A percentile compares a stretch with the other conserved stretches of the same genome.
Evolutionary conservation across 2,329 filamentous ascomycete genomes (phyloP).

Genomic region (Aureobasidium sp.): DNA sequence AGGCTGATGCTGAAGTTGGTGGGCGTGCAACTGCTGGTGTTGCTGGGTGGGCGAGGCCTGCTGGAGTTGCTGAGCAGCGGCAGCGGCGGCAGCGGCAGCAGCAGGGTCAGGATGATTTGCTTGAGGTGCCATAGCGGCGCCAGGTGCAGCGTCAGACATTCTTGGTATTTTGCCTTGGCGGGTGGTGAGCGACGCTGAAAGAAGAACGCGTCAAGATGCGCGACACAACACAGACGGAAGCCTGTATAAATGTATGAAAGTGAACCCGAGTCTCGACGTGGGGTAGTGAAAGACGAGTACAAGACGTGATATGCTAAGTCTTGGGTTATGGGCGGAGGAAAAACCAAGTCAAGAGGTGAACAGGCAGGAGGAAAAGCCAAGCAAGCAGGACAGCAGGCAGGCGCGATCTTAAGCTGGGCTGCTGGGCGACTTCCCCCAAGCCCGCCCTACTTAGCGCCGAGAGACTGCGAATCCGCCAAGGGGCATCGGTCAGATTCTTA

Average conservation of each 20-base stretch:
- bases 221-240: not conserved
- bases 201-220: not conserved
- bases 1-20: conserved; percentile 7
- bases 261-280: not conserved
- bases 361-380: not conserved
- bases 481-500: too few relatives aligned
- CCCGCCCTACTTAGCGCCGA: too few relatives aligned
- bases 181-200: not conserved
- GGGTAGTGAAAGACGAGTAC: not conserved
- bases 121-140: not conserved
- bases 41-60: not conserved
- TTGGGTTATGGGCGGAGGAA: not conserved
- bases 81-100: conserved; percentile 1
- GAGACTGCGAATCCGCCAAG: too few relatives aligned
- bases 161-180: not conserved
- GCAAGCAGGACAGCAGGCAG: not conserved
- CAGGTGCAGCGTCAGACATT: not conserved
- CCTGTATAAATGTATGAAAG: not conserved
- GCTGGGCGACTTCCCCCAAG: too few relatives aligned
- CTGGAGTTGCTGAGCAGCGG: conserved; percentile 8
- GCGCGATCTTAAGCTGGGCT: too few relatives aligned
- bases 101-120: conserved; percentile 5
- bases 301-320: not conserved
- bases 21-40: conserved; percentile 4
- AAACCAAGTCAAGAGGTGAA: not conserved